Conservation (phyloP, 257 asterid genomes). For the Fraxinus quadrangulata region DNA sequence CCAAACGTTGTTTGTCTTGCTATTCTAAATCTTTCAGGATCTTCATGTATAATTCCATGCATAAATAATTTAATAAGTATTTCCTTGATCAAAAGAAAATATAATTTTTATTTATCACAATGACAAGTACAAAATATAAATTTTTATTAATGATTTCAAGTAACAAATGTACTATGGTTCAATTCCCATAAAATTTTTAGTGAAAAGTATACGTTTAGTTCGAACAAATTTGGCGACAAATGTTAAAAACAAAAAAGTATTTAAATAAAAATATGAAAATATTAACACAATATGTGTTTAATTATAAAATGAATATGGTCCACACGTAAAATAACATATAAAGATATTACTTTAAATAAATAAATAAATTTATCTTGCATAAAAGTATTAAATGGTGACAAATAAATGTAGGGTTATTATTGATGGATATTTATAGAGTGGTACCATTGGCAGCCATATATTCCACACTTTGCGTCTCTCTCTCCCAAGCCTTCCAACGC, state of each 20-base stretch:
- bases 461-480: conserved; percentile 65
- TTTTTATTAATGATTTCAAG: neutral
- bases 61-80: neutral
- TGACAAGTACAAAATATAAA: neutral
- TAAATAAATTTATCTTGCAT: too few species aligned
- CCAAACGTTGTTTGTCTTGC: conserved; percentile 74
- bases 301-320: too few species aligned
- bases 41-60: conserved; percentile 27
- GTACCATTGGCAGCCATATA: conserved; percentile 73
- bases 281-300: too few species aligned
- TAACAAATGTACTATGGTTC: neutral
- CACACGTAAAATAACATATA: too few species aligned
- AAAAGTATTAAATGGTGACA: neutral
- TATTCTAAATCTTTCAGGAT: conserved; percentile 68
- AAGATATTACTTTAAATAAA: too few species aligned
- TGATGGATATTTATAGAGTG: neutral
- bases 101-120: neutral
- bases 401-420: neutral
- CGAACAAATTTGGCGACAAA: neutral
- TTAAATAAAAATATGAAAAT: too few species aligned
- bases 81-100: neutral
- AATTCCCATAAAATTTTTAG: too few species aligned
- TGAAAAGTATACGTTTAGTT: neutral
- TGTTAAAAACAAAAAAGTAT: too few species aligned
- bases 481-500: conserved; percentile 82